Evolutionary conservation across 805 yeast genomes (phyloP), one percentile per base, ranked within the genome.

Genomic region (Komagataella populi): DNA sequence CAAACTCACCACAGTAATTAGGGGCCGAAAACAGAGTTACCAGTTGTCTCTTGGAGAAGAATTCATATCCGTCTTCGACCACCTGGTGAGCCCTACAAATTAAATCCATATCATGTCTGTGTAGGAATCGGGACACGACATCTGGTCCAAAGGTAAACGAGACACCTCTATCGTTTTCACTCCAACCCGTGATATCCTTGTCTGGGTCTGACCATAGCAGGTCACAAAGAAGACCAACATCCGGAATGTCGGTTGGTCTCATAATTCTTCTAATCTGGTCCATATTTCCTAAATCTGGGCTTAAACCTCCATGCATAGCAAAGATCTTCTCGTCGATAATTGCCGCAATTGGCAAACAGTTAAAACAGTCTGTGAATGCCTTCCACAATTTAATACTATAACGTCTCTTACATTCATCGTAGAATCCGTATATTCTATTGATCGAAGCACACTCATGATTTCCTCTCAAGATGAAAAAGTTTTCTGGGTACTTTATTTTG

Each of bases 141-240:
- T 91, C 99, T 7, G 98, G 98, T n/a, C 98, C 98, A 71, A 93
- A 91, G n/a, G 98, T 91, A 70, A 90, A 91, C 23, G 97, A 89
- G 55, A 91, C 98, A 65, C 98, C 98, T 71, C 99, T 86, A 72
- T 93, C 99, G 68, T 93, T 91, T 72, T 93, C 99, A 60, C 95
- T 84, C 99, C 99, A 91, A 17, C 98, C 99, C 39, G 93, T 88
- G 60, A 91, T 90, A 70, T 90, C 97, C 70, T 93, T 91, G 70
- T 91, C 98, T 23, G 99, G 99, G 68, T 91, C 99, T 2, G 96
- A 87, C 99, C 99, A 91, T 62, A 91, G 78, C 68, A 91, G 77
- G 70, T 91, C 99, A 74, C 97, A 91, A 62, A 91, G 77, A 62
- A 91, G 78, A 23, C 99, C 99, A 55, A 89, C 96, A 69, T 91